Evolutionary conservation across 768 basidiomycete species (phyloP).

Genomic region (Calvatia gigantea): DNA sequence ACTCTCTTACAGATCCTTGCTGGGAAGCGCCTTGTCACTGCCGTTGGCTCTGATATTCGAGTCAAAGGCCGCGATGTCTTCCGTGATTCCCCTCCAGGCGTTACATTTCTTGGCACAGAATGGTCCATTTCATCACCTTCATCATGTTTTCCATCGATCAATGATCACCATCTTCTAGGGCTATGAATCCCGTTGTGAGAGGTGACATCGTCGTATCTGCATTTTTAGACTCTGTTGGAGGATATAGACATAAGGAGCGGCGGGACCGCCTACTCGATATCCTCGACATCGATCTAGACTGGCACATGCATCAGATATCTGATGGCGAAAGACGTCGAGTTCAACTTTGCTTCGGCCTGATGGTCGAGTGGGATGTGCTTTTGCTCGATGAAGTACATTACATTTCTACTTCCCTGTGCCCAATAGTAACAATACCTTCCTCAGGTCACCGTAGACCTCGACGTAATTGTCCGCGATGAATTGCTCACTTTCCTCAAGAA

Average conservation of each 20-base stretch:
- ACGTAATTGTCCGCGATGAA: slow-evolving; percentile 90
- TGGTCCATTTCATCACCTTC: slow-evolving; percentile 50
- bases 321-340: slow-evolving; percentile 93
- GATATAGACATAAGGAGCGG: slow-evolving; percentile 88
- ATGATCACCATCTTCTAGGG: slow-evolving; percentile 43
- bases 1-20: slow-evolving; percentile 92
- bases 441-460: slow-evolving; percentile 94
- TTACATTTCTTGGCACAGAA: slow-evolving; percentile 91
- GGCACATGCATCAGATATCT: slow-evolving; percentile 94
- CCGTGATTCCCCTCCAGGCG: slow-evolving; percentile 74
- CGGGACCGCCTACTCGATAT: slow-evolving; percentile 86
- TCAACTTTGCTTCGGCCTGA: slow-evolving; percentile 94
- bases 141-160: not conserved
- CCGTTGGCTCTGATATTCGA: slow-evolving; percentile 49
- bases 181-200: slow-evolving; percentile 95
- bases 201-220: slow-evolving; percentile 89
- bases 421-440: not conserved
- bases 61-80: slow-evolving; percentile 88
- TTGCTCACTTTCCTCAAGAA: slow-evolving; percentile 83
- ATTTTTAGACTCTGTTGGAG: slow-evolving; percentile 97
- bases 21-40: slow-evolving; percentile 77
- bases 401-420: not conserved
- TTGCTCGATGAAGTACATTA: slow-evolving; percentile 83
- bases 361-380: slow-evolving; percentile 91
- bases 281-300: slow-evolving; percentile 92